A percentile compares a stretch with the other conserved stretches of the same genome.
phyloP scores from a whole-genome alignment of 371 early-diverging fungal species.

The Mortierella sp. region DNA sequence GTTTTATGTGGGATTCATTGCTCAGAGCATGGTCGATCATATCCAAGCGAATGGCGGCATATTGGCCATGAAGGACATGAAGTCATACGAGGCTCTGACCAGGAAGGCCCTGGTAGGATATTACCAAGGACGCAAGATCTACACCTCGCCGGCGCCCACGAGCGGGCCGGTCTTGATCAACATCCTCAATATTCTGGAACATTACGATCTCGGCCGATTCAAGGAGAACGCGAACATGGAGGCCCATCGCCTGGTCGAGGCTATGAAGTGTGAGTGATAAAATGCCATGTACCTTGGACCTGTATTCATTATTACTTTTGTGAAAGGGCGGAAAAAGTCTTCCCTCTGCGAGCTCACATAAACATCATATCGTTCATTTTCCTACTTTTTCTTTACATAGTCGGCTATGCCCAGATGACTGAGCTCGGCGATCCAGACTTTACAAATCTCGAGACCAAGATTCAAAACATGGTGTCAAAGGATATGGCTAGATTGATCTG shows the following conservation, averaged over 20 bases:
- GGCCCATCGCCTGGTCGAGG: slow-evolving; percentile 89
- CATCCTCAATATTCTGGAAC: slow-evolving; percentile 91
- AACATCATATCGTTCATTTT: not conserved
- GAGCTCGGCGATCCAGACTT: slow-evolving; percentile 86
- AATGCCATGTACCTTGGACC: not conserved
- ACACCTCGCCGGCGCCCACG: slow-evolving; percentile 80
- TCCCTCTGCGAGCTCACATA: not conserved
- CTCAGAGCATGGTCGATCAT: slow-evolving; percentile 77
- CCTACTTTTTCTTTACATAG: slow-evolving; percentile 12
- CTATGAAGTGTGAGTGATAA: slow-evolving; percentile 77
- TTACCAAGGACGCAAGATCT: slow-evolving; percentile 79
- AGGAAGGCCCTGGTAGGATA: slow-evolving; percentile 72
- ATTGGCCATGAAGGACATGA: slow-evolving; percentile 85
- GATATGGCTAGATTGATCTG: slow-evolving; percentile 74
- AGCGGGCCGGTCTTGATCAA: slow-evolving; percentile 86
- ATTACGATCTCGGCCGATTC: slow-evolving; percentile 70
- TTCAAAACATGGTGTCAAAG: slow-evolving; percentile 76
- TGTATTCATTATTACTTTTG: not conserved
- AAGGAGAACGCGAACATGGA: slow-evolving; percentile 70
- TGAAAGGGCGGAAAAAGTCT: not conserved
- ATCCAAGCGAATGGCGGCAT: slow-evolving; percentile 85
- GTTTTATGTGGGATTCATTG: slow-evolving; percentile 93
- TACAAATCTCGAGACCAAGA: slow-evolving; percentile 62
- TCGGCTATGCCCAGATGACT: slow-evolving; percentile 88
- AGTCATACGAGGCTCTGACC: slow-evolving; percentile 73